Evolutionary conservation across 2,329 filamentous ascomycete genomes (phyloP).

Genomic region (Diaporthe citriasiana): DNA sequence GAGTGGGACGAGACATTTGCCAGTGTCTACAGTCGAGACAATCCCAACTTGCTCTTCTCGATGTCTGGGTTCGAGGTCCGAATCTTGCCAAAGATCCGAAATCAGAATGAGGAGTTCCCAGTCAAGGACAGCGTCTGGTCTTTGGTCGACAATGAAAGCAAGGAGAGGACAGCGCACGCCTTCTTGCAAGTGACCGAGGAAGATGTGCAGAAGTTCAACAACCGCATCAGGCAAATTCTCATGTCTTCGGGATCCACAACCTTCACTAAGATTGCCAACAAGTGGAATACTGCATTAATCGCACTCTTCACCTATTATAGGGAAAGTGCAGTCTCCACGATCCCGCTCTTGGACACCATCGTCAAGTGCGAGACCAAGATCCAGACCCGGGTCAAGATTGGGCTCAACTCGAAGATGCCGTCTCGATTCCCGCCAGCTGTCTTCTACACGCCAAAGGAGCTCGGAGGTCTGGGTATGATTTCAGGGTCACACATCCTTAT

Average conservation of each 20-base stretch:
- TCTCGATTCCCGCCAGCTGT: slow-evolving; percentile 98
- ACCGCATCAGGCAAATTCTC: slow-evolving; percentile 96
- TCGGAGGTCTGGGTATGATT: slow-evolving; percentile 98
- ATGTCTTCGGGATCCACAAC: slow-evolving; percentile 99
- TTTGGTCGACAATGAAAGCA: slow-evolving; percentile 94
- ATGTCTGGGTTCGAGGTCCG: slow-evolving; percentile 99
- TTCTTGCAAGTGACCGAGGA: slow-evolving; percentile 98
- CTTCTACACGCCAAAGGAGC: slow-evolving; percentile 98
- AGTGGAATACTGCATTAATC: slow-evolving; percentile 99
- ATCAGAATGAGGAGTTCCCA: slow-evolving; percentile 95
- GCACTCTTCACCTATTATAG: slow-evolving; percentile 99
- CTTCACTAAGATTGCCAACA: slow-evolving; percentile 99
- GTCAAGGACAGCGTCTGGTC: slow-evolving; percentile 99
- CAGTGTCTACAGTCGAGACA: slow-evolving; percentile 97
- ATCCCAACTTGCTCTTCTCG: slow-evolving; percentile 95
- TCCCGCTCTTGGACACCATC: slow-evolving; percentile 94
- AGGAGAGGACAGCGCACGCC: slow-evolving; percentile 96
- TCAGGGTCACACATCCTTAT: slow-evolving; percentile 98
- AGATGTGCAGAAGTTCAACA: slow-evolving; percentile 99
- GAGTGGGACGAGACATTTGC: slow-evolving; percentile 99
- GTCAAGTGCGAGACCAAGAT: slow-evolving; percentile 99
- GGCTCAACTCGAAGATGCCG: slow-evolving; percentile 99
- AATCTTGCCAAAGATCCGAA: slow-evolving; percentile 94
- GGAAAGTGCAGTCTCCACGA: slow-evolving; percentile 95
- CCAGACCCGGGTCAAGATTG: slow-evolving; percentile 98